phyloP scores from a whole-genome alignment of 2,329 filamentous ascomycete genomes.

The Exophiala lecanii-corni region DNA sequence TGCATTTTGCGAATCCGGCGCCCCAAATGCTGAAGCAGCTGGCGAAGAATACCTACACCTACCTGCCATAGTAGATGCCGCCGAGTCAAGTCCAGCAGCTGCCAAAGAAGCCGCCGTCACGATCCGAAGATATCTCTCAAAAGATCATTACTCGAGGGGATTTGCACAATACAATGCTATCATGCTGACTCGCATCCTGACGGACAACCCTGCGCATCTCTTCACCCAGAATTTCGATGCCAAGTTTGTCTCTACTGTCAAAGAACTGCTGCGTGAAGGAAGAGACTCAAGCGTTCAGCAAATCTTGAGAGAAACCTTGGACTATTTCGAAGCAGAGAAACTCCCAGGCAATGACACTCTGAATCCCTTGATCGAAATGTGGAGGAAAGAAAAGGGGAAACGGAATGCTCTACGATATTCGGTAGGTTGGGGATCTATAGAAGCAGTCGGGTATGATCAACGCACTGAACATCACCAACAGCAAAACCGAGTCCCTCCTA shows the following conservation, averaged over 20 bases:
- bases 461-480: slow-evolving; percentile 15
- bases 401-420: slow-evolving; percentile 40
- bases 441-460: slow-evolving; percentile 23
- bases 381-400: slow-evolving; percentile 77
- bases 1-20: slow-evolving; percentile 73
- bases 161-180: slow-evolving; percentile 91
- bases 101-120: slow-evolving; percentile 74
- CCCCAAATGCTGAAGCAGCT: slow-evolving; percentile 48
- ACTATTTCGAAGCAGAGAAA: slow-evolving; percentile 69
- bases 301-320: slow-evolving; percentile 81
- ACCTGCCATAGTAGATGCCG: slow-evolving; percentile 87
- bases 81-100: slow-evolving; percentile 84
- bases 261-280: slow-evolving; percentile 66
- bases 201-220: slow-evolving; percentile 82
- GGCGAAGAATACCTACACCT: slow-evolving; percentile 89
- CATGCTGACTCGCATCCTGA: slow-evolving; percentile 88
- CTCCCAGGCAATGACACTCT: slow-evolving; percentile 68
- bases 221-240: slow-evolving; percentile 90
- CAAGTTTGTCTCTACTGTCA: slow-evolving; percentile 72
- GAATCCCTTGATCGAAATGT: slow-evolving; percentile 71
- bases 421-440: slow-evolving; percentile 20
- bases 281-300: slow-evolving; percentile 74
- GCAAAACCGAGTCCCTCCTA: slow-evolving; percentile 15
- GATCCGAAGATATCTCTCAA: slow-evolving; percentile 76
- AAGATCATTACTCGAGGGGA: slow-evolving; percentile 60